Conservation (phyloP, 2,329 filamentous ascomycete genomes). For the Emmonsia crescens region DNA sequence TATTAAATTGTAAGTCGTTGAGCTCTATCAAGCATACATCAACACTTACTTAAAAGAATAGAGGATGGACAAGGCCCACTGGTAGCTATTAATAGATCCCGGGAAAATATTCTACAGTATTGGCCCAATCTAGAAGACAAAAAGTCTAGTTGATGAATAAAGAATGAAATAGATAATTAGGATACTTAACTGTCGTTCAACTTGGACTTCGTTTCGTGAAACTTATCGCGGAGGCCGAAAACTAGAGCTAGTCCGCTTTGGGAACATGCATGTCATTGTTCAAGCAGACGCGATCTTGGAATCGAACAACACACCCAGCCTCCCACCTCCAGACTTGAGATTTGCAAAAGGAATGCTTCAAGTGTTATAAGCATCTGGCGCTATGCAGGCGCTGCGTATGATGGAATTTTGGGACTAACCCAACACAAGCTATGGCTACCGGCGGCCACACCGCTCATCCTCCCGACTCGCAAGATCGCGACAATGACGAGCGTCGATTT, state of each 20-base stretch:
- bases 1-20: background rate
- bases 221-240: conserved; percentile 2
- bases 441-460: conserved; percentile 21
- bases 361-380: background rate
- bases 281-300: conserved; percentile 3
- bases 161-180: no score
- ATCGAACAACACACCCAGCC: background rate
- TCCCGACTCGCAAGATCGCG: conserved; percentile 17
- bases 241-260: conserved; percentile 9
- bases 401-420: background rate
- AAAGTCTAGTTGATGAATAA: background rate
- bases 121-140: background rate
- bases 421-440: conserved; percentile 23
- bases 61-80: background rate
- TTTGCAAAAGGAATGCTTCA: background rate
- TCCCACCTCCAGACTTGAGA: background rate
- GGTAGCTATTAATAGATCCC: background rate
- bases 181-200: background rate
- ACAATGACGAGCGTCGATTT: conserved; percentile 21
- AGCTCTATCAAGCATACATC: background rate
- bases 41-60: background rate
- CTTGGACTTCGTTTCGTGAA: background rate
- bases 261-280: conserved; percentile 1
- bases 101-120: background rate
- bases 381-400: conserved; percentile 2